Evolutionary conservation across 2,329 filamentous ascomycete genomes (phyloP), one percentile per base, ranked within the genome.

Genomic region (Ascochyta fabae): DNA sequence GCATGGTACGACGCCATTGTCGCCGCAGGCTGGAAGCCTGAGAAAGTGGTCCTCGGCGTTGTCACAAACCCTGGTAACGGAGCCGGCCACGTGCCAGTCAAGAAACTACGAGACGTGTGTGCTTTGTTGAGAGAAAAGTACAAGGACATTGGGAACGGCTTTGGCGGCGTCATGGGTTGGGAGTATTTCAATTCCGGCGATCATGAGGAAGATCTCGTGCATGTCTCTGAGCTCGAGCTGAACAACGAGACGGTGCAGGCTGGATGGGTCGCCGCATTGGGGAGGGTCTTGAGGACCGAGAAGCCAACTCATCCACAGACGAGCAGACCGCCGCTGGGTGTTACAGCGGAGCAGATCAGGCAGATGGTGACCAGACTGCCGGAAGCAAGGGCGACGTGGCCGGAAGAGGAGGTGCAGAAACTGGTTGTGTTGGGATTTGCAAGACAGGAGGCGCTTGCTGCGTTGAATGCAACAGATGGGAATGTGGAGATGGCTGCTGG

Each of bases 161-260:
- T 96, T 72, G 93, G 92, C 0, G 93, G 93, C 0, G 87, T 97
- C 6, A 95, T 95, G 87, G 92, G 92, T 2, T 97, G 93, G 93
- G 93, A 97, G 78, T 96, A 95, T 73, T 96, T 94, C 78, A 96
- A 96, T 78, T 86, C 88, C 10, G 74, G 73, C 15, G 67, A 70
- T 23, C 61, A 62, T 26, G 70, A 71, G 0, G 60, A 64, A 0
- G 72, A 75, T 36, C 15, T 73, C 10, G 63, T 66, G 5, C 66
- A 74, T 8, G 62, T 72, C 0, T 43, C 65, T 2, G 41, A 42
- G 0, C 60, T 70, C 4, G 62, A 68, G 0, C 41, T 71, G 1
- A 57, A 61, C 22, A 68, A 62, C 5, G 69, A 72, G 33, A 71
- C 67, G 1, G 67, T 65, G 7, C 68, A 70, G 43, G 62, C 70